Percentiles rank a stretch among this genome's conserved stretches.
These are phyloP conservation scores for Aspergillus sp. DNA, from an alignment of 2,329 filamentous ascomycete genomes.

Conservation along the genomic window DNA sequence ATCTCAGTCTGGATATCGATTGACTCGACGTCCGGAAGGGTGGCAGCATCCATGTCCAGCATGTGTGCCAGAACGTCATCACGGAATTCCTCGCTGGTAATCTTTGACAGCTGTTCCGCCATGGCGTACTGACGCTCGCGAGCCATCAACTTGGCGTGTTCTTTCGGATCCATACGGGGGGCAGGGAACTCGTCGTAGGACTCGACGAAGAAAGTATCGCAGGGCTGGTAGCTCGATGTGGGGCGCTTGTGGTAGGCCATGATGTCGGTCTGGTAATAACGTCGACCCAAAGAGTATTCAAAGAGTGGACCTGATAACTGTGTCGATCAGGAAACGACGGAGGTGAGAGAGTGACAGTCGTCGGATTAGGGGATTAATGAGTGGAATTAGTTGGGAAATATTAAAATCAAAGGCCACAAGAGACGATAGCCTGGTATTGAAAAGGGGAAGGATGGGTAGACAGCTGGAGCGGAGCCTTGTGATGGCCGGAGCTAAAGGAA, in stretches of 20 bases:
- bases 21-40: slow-evolving; percentile 90
- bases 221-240: slow-evolving; percentile 61
- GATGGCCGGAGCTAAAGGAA: slow-evolving; percentile 36
- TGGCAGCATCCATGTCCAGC: slow-evolving; percentile 93
- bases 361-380: slow-evolving; percentile 53
- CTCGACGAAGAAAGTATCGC: slow-evolving; percentile 70
- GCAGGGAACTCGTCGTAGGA: slow-evolving; percentile 54
- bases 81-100: slow-evolving; percentile 86
- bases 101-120: slow-evolving; percentile 81
- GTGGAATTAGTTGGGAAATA: slow-evolving; percentile 59
- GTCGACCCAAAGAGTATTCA: slow-evolving; percentile 29
- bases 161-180: slow-evolving; percentile 66
- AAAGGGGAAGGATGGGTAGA: slow-evolving; percentile 28
- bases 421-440: slow-evolving; percentile 44
- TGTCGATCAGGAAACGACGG: slow-evolving; percentile 44
- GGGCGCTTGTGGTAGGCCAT: slow-evolving; percentile 59
- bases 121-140: slow-evolving; percentile 84
- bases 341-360: slow-evolving; percentile 56
- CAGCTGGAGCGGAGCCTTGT: slow-evolving; percentile 32
- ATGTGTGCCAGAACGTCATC: slow-evolving; percentile 94
- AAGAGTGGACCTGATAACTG: slow-evolving; percentile 47
- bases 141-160: slow-evolving; percentile 75
- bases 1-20: slow-evolving; percentile 99
- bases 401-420: slow-evolving; percentile 48
- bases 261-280: slow-evolving; percentile 34